phyloP scores from a whole-genome alignment of 768 basidiomycete genomes.

The Boletus pseudo-olivaceus region DNA sequence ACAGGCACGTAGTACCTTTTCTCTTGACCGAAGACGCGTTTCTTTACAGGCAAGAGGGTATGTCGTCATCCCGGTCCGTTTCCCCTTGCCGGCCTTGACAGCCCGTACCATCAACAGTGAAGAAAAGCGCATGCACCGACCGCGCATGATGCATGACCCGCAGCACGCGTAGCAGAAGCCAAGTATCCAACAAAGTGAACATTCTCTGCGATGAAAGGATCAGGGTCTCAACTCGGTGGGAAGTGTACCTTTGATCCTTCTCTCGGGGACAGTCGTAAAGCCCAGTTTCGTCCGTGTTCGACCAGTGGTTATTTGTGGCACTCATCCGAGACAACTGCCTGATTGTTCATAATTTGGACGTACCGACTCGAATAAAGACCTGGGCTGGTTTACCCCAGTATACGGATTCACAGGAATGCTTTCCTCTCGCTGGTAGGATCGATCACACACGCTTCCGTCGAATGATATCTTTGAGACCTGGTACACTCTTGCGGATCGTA shows the following conservation, averaged over 20 bases:
- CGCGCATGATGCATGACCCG: not conserved
- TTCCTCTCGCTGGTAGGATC: too few relatives aligned
- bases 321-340: not conserved
- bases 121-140: not conserved
- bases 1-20: not conserved
- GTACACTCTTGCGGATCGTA: too few relatives aligned
- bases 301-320: not conserved
- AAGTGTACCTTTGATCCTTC: not conserved
- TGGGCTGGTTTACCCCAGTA: not conserved
- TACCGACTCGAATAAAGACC: not conserved
- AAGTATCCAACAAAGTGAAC: not conserved
- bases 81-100: not conserved
- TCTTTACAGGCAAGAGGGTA: not conserved
- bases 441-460: too few relatives aligned
- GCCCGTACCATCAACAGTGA: not conserved
- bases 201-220: not conserved
- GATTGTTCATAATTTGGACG: not conserved
- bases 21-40: not conserved
- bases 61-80: too few relatives aligned
- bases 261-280: not conserved
- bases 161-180: not conserved
- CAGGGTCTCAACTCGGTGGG: not conserved
- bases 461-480: too few relatives aligned
- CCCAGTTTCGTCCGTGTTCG: not conserved
- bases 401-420: not conserved